phyloP scores from a whole-genome alignment of 768 basidiomycete genomes.

The Termitomyces titanicus region DNA sequence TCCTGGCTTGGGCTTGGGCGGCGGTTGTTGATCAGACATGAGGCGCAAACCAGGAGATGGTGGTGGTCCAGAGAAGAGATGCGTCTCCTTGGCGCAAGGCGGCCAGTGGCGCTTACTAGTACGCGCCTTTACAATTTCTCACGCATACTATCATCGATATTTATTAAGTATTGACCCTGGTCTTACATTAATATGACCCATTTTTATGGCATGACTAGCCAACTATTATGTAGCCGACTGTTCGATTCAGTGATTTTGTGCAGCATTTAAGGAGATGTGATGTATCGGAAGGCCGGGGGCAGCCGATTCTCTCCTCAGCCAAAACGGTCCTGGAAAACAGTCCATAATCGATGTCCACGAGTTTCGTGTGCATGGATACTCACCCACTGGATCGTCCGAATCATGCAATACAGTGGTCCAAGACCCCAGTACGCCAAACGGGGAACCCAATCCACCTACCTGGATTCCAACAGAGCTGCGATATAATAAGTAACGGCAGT shows the following conservation, averaged over 20 bases:
- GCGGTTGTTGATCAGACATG: slow-evolving; percentile 60
- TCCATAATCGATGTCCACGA: background rate
- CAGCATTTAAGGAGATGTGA: slow-evolving; percentile 12
- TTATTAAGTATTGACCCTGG: background rate
- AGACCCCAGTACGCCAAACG: slow-evolving; percentile 53
- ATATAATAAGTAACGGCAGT: background rate
- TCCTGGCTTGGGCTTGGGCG: slow-evolving; percentile 65
- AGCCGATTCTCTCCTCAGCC: slow-evolving; percentile 23
- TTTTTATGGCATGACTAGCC: too few relatives aligned
- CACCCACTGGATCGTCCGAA: slow-evolving; percentile 41
- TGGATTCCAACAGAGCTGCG: slow-evolving; percentile 60
- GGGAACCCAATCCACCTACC: slow-evolving; percentile 56
- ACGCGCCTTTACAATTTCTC: background rate
- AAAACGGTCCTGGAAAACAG: slow-evolving; percentile 29
- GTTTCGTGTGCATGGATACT: slow-evolving; percentile 12
- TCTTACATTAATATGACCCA: background rate
- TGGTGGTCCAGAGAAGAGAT: slow-evolving; percentile 15
- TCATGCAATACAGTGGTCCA: slow-evolving; percentile 47
- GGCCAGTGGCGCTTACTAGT: background rate
- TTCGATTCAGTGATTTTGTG: background rate
- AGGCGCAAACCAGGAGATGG: slow-evolving; percentile 3
- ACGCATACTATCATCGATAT: background rate
- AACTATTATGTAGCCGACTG: too few relatives aligned
- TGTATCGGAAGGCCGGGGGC: slow-evolving; percentile 11
- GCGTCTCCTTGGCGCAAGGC: background rate